These are phyloP conservation scores for Ceratocystis eucalypticola DNA, from an alignment of 2,329 filamentous ascomycete genomes.

Conservation along the genomic window DNA sequence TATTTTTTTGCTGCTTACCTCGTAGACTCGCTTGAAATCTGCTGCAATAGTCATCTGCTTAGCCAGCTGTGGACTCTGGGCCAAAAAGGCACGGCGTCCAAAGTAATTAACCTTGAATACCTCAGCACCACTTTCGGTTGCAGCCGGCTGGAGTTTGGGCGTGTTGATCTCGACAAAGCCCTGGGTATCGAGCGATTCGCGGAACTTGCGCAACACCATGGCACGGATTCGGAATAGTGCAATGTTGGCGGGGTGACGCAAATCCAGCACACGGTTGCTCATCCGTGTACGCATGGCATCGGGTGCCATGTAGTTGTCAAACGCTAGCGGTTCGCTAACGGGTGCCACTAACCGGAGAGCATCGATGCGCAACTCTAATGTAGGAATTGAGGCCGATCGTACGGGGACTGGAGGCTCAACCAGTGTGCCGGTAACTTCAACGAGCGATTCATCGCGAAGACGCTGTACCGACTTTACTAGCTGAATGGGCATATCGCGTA, in stretches of 20 bases:
- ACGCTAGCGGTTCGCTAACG: constrained; percentile 33
- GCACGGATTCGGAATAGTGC: constrained; percentile 79
- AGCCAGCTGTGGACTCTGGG: constrained; percentile 79
- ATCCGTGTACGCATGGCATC: constrained; percentile 51
- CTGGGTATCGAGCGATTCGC: constrained; percentile 55
- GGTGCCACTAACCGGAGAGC: constrained; percentile 39
- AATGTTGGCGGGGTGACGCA: constrained; percentile 76
- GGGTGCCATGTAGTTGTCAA: constrained; percentile 34
- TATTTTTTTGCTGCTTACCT: constrained; percentile 32
- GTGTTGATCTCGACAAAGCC: constrained; percentile 90
- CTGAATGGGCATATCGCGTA: constrained; percentile 35
- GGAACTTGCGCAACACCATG: constrained; percentile 67
- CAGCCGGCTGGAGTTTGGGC: constrained; percentile 77
- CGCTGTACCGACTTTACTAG: constrained; percentile 85
- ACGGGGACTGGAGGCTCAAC: constrained; percentile 62
- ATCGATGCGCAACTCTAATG: constrained; percentile 59
- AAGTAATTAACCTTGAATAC: constrained; percentile 93
- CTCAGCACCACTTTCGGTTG: constrained; percentile 80
- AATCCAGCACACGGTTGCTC: constrained; percentile 66
- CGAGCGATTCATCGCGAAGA: constrained; percentile 62
- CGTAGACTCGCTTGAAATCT: constrained; percentile 80
- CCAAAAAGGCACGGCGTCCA: constrained; percentile 70
- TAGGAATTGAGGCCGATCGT: constrained; percentile 59
- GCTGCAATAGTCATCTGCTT: constrained; percentile 89
- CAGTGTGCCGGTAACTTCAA: constrained; percentile 61